phyloP scores from a whole-genome alignment of 208 protist species.

The Porcisia hertigi region DNA sequence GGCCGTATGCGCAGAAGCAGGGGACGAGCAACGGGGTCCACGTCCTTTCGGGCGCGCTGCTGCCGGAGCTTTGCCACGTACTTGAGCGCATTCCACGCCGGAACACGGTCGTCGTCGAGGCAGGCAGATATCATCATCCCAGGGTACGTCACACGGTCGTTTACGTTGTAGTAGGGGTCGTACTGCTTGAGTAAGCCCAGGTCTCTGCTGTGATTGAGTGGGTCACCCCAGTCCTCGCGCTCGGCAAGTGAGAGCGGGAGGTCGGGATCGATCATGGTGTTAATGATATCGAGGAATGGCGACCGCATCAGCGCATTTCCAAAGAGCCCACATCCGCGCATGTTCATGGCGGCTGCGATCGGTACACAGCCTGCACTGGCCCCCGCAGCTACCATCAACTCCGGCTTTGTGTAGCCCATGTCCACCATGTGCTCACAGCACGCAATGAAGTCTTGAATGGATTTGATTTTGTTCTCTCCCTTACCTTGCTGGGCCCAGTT shows the following conservation, averaged over 20 bases:
- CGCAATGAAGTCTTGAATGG: conserved; percentile 91
- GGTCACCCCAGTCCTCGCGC: conserved; percentile 95
- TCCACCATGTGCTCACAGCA: conserved; percentile 93
- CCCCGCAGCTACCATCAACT: conserved; percentile 89
- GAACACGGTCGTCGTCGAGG: conserved; percentile 90
- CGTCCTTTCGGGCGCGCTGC: conserved; percentile 65
- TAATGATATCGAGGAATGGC: conserved; percentile 94
- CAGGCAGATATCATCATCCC: conserved; percentile 91
- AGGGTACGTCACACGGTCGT: conserved; percentile 88
- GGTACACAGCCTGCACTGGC: conserved; percentile 93
- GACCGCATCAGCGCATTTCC: conserved; percentile 84
- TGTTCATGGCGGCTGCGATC: conserved; percentile 93
- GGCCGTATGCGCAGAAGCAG: conserved; percentile 70
- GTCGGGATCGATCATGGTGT: conserved; percentile 92
- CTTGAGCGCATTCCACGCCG: conserved; percentile 89
- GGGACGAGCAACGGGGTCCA: conserved; percentile 76
- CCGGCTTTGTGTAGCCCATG: conserved; percentile 83
- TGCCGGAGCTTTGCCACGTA: conserved; percentile 88
- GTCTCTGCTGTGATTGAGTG: conserved; percentile 74
- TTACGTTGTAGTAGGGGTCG: conserved; percentile 92
- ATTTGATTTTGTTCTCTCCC: conserved; percentile 87
- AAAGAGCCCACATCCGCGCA: conserved; percentile 85
- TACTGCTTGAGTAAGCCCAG: conserved; percentile 69
- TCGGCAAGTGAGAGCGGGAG: conserved; percentile 91
- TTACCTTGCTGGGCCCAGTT: conserved; percentile 83